A percentile compares a stretch with the other conserved stretches of the same genome.
These are phyloP conservation scores for Misopates orontium DNA, from an alignment of 257 asterid genomes.

Conservation along the genomic window DNA sequence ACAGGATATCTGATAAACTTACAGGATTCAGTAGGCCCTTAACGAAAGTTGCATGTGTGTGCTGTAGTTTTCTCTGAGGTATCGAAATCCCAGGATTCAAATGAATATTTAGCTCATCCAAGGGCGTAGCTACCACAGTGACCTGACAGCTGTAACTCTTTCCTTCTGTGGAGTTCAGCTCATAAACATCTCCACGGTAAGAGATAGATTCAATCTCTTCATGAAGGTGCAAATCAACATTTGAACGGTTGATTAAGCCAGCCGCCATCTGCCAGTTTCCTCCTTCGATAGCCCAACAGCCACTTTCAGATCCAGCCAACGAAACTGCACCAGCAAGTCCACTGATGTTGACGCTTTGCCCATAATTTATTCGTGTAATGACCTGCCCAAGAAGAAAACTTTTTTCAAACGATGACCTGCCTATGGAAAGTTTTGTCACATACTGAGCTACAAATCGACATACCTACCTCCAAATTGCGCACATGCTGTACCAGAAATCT, in stretches of 20 bases:
- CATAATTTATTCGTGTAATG: constrained; percentile 90
- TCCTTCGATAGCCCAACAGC: constrained; percentile 86
- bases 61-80: constrained; percentile 87
- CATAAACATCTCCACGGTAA: constrained; percentile 55
- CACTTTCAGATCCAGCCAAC: constrained; percentile 90
- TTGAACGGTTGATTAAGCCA: constrained; percentile 67
- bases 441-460: no score
- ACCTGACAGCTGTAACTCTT: constrained; percentile 68
- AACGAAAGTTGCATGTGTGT: constrained; percentile 85
- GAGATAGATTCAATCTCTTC: constrained; percentile 85
- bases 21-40: constrained; percentile 90
- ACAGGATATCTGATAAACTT: constrained; percentile 36
- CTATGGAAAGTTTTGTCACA: neutral
- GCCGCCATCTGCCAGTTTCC: constrained; percentile 99
- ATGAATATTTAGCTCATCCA: constrained; percentile 75
- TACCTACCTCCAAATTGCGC: no score
- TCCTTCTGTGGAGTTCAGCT: constrained; percentile 79
- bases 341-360: constrained; percentile 87
- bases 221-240: constrained; percentile 65
- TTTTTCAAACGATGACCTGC: neutral
- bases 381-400: constrained; percentile 46
- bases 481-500: no score
- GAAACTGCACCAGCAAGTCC: constrained; percentile 98
- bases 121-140: constrained; percentile 89
- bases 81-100: constrained; percentile 70